A percentile compares a stretch with the other conserved stretches of the same genome.
These are phyloP conservation scores for Grigorovia yakushimaensis DNA, from an alignment of 805 yeast genomes.

Conservation along the genomic window DNA sequence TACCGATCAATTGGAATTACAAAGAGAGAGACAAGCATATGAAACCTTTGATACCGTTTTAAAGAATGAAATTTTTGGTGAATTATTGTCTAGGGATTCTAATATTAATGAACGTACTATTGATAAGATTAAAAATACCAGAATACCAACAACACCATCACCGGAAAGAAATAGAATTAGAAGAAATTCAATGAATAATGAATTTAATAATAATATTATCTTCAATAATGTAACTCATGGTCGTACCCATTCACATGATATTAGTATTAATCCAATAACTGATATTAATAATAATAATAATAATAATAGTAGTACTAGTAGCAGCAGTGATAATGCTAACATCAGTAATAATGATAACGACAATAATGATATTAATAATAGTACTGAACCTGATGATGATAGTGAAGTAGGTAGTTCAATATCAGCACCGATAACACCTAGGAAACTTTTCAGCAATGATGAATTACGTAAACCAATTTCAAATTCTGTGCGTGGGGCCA, in stretches of 20 bases:
- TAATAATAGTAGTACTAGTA: background rate
- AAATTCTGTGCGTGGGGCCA: slow-evolving; percentile 35
- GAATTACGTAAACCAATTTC: slow-evolving; percentile 16
- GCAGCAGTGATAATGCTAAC: background rate
- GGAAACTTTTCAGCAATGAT: slow-evolving; percentile 18
- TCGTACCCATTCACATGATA: too few relatives aligned
- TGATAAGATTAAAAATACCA: slow-evolving; percentile 25
- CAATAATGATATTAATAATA: background rate
- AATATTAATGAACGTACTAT: slow-evolving; percentile 26
- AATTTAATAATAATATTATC: background rate
- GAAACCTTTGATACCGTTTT: slow-evolving; percentile 77
- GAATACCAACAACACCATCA: slow-evolving; percentile 5
- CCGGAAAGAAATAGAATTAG: slow-evolving; percentile 1
- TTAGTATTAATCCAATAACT: background rate
- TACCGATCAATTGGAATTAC: slow-evolving; percentile 51
- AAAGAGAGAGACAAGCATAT: slow-evolving; percentile 74
- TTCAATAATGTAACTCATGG: too few relatives aligned
- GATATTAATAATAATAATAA: background rate
- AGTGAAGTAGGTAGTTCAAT: background rate
- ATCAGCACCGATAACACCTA: slow-evolving; percentile 30
- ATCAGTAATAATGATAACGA: background rate
- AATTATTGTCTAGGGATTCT: slow-evolving; percentile 48
- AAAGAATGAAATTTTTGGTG: slow-evolving; percentile 87
- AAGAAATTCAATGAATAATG: background rate
- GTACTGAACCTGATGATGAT: background rate